Conservation (phyloP, 2,329 filamentous ascomycete genomes). For the Fusarium dlaminii region DNA sequence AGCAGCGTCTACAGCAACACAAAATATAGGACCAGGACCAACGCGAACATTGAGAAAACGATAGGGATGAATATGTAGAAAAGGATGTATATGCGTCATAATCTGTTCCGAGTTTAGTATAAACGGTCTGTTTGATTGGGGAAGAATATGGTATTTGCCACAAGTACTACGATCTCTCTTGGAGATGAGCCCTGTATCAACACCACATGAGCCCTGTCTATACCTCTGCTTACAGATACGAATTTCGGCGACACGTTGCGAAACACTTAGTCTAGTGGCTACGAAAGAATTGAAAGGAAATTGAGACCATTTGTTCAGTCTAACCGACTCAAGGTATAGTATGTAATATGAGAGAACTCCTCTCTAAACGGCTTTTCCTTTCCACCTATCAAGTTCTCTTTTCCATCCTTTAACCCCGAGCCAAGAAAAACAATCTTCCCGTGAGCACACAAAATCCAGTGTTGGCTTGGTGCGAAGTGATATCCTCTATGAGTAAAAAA, state of each 20-base stretch:
- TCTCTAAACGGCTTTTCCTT: constrained; percentile 6
- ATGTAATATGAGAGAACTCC: constrained; percentile 9
- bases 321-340: neutral
- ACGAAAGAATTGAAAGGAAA: neutral
- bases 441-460: constrained; percentile 33
- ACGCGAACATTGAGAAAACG: constrained; percentile 40
- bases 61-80: neutral
- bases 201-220: neutral
- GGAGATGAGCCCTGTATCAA: neutral
- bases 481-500: constrained; percentile 32
- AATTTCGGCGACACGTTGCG: neutral
- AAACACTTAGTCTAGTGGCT: neutral
- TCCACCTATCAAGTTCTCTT: constrained; percentile 7
- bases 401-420: constrained; percentile 17
- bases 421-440: constrained; percentile 18
- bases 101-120: constrained; percentile 1
- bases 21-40: constrained; percentile 9
- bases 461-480: constrained; percentile 33
- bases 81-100: neutral
- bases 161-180: neutral
- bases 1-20: neutral
- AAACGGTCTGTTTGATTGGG: neutral
- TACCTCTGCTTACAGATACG: neutral
- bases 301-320: neutral
- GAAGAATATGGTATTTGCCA: neutral